Base-by-base conservation (phyloP, 441 rosid genomes). In the Corymbia calophylla region DNA sequence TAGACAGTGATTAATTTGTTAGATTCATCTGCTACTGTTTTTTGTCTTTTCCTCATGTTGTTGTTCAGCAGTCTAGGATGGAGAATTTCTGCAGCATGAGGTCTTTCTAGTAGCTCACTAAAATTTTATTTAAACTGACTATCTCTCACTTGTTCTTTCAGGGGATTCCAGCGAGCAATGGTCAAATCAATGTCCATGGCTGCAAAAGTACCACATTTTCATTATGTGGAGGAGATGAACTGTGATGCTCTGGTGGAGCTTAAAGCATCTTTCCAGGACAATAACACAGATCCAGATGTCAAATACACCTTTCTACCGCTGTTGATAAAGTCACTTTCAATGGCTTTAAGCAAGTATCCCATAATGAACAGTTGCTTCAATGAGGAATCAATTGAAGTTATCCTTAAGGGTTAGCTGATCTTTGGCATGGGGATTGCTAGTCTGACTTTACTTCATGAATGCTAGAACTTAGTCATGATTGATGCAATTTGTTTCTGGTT, bases 141-240 rank as follows among this genome's bases (percentile, higher is more conserved):
- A 25, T 8, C 27, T 85, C 48, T 39, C 44, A 23, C 10, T 1
- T 53, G n/a, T 87, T 56, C 62, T 88, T 90, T 81, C 96, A 97
- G 98, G 94, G 99, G 99, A 86, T 97, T 94, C 91, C 95, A 93
- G 91, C 88, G 99, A 90, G 88, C 99, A 87, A 97, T 97, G 99
- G 99, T 96, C 86, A 97, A 96, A 92, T 92, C 98, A 91, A 97
- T 97, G 99, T 93, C 97, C 84, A 91, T 95, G 97, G 99, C 97
- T 82, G 97, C 97, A 86, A 97, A 93, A 89, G 97, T 97, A 89
- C 99, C 99, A 3, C 98, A 97, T 91, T 97, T 97, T 92, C 95
- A 97, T 94, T 97, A 95, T 88, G 99, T 97, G n/a, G 99, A 97
- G 90, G 99, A 97, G 93, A 95, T 97, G 48, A 96, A 94, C 62